Evolutionary conservation across 1,284 basidiomycete species (phyloP).

Genomic region (Trametes hirsuta): DNA sequence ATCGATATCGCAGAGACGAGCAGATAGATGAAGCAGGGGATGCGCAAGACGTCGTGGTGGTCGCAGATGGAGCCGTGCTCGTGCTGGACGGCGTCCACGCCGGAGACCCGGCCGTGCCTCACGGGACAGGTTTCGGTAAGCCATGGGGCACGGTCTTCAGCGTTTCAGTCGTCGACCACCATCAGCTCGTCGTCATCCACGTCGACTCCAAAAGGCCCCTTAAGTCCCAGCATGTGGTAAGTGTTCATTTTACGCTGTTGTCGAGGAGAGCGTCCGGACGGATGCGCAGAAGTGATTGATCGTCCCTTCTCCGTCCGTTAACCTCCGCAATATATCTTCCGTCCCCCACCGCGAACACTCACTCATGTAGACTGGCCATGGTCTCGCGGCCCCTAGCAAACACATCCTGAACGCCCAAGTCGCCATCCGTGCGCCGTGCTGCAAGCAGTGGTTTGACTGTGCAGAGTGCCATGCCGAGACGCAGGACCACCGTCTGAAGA

Average conservation of each 20-base stretch:
- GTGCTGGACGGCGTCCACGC: background rate
- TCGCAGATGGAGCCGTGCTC: constrained; percentile 1
- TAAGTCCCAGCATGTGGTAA: background rate
- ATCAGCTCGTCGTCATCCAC: background rate
- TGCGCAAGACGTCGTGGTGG: background rate
- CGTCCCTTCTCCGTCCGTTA: too few relatives aligned
- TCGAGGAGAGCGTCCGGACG: background rate
- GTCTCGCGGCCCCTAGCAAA: constrained; percentile 57
- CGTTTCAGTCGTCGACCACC: background rate
- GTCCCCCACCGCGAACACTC: constrained; percentile 2
- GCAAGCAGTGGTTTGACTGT: constrained; percentile 96
- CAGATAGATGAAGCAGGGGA: background rate
- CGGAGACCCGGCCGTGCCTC: background rate
- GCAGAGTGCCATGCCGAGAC: constrained; percentile 91
- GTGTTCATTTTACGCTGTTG: background rate
- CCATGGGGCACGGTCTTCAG: background rate
- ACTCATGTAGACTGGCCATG: constrained; percentile 2
- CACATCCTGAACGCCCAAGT: constrained; percentile 94
- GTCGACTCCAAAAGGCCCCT: background rate
- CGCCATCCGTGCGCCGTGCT: constrained; percentile 91
- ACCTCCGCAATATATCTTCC: background rate
- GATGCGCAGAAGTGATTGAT: background rate
- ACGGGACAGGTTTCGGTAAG: too few relatives aligned
- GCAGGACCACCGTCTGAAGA: constrained; percentile 74
- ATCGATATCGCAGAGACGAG: background rate